Base-by-base conservation (phyloP, 352 stramenopile genomes). In the Globisporangium mamillatum region DNA sequence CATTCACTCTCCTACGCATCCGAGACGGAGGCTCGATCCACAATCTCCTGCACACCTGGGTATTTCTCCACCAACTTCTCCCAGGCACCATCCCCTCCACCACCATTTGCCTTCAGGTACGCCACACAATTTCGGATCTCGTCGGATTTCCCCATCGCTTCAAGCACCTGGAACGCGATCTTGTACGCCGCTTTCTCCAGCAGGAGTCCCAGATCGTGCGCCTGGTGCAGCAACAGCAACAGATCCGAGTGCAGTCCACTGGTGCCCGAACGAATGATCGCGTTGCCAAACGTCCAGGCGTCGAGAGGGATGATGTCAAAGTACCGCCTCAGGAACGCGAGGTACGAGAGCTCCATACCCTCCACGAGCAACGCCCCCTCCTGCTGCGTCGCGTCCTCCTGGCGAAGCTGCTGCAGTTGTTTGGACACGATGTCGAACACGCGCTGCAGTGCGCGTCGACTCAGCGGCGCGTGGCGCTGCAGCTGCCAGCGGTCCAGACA, bases 391-490 rank as follows among this genome's bases (percentile, higher is more conserved):
- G 27, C 48, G 1, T 73, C 63, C 38, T 73, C 59, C 29, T 75
- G 53, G 4, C 68, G 69, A 25, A 88, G 64, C 25, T 71, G 68
- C 66, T 78, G 69, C 27, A 90, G 74, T 29, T 90, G 81, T 56
- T 78, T 75, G 9, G 78, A 85, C 10, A 90, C 80, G 41, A 86
- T 69, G 29, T 92, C 79, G 38, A 90, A 88, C 34, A 90, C 79
- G 7, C 80, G 79, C 53, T 85, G 72, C 5, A 79, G 59, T 10
- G 82, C 71, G 1, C 82, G 73, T 18, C 77, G 78, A 73, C 84
- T 92, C 44, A 90, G 64, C 5, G 67, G 60, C 20, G 66, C 72
- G n/a, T 60, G 64, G 36, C 72, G 63, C 61, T 84, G 78, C n/a
- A 55, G 68, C 24, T 89, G 80, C 79, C 80, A 90, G 24, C 82